Evolutionary conservation across 169 alveolate species (phyloP), one percentile per base, ranked within the genome.

Genomic region (Besnoitia besnoiti): DNA sequence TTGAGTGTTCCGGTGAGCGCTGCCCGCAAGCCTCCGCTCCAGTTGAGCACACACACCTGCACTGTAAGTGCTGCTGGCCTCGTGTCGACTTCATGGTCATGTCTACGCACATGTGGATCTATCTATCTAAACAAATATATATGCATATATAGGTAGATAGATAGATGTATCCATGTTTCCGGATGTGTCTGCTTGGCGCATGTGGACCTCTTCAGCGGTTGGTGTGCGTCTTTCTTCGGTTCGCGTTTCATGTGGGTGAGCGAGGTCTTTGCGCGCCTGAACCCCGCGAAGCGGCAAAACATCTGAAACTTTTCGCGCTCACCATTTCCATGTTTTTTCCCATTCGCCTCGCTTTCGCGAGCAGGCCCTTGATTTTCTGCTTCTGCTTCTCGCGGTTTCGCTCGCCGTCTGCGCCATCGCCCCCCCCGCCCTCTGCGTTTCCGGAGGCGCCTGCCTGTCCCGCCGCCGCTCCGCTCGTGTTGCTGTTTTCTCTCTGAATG

Each of bases 401-500:
- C 8, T 24, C 59, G 67, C 67, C 67, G 7, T 55, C 67, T 39
- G 59, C 55, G 35, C 85, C 49, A 12, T 39, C 14, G 55, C 33
- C 49, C 51, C 85, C 55, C 35, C 55, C 85, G 16, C 40, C 59
- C 85, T 42, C 59, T 10, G 30, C 39, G 35, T 2, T 14, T 33
- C 35, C 85, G 39, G 49, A 10, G 82, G 85, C 47, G 35, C 27
- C 59, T 35, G 42, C 51, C 79, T 35, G 35, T 5, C 79, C 67
- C 47, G 14, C 80, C 24, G 80, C 80, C 46, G 46, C 80, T 37
- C n/a, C 44, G 80, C 80, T n/a, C 14, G 89, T 61, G 35, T 73
- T 35, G 76, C 62, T 44, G 85, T 90, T 95, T 94, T 50, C 96
- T 67, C 91, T 93, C 91, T 40, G 94, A 92, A 80, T 97, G 95